phyloP scores from a whole-genome alignment of 306 rosid genomes.

The Cicer yamashitae region DNA sequence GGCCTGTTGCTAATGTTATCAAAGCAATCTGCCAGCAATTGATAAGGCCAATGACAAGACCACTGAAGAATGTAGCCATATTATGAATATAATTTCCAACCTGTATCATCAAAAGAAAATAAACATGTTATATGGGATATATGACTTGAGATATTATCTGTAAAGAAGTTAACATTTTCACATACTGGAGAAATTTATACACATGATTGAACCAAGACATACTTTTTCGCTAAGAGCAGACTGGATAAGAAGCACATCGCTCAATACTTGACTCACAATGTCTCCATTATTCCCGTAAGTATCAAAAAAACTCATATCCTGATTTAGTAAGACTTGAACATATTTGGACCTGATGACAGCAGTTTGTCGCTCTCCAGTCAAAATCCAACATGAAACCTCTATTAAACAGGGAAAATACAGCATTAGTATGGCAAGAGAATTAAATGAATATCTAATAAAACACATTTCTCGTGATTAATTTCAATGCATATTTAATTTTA shows the following conservation, averaged over 20 bases:
- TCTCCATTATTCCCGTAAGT: constrained; percentile 98
- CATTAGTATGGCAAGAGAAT: constrained; percentile 46
- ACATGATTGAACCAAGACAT: constrained; percentile 44
- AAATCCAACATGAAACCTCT: constrained; percentile 99
- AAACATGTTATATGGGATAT: constrained; percentile 42
- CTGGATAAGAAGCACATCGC: constrained; percentile 97
- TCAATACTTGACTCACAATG: constrained; percentile 97
- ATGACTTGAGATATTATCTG: constrained; percentile 32
- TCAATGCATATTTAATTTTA: constrained; percentile 50
- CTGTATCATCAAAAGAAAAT: constrained; percentile 56
- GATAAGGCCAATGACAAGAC: constrained; percentile 86
- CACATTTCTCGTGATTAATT: constrained; percentile 35
- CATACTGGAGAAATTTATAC: constrained; percentile 2
- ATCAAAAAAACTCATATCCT: constrained; percentile 98
- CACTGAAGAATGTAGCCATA: constrained; percentile 98
- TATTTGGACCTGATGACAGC: constrained; percentile 95
- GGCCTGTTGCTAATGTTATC: constrained; percentile 92
- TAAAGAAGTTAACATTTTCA: constrained; percentile 14
- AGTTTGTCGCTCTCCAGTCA: constrained; percentile 97
- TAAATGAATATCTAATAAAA: constrained; percentile 24
- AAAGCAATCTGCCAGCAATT: constrained; percentile 98
- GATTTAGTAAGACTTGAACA: constrained; percentile 92
- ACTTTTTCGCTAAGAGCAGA: constrained; percentile 98
- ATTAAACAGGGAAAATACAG: constrained; percentile 42
- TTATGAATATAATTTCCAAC: constrained; percentile 97